These are phyloP conservation scores for Paraphoma sp. DNA, from an alignment of 2,329 filamentous ascomycete species.

Conservation along the genomic window DNA sequence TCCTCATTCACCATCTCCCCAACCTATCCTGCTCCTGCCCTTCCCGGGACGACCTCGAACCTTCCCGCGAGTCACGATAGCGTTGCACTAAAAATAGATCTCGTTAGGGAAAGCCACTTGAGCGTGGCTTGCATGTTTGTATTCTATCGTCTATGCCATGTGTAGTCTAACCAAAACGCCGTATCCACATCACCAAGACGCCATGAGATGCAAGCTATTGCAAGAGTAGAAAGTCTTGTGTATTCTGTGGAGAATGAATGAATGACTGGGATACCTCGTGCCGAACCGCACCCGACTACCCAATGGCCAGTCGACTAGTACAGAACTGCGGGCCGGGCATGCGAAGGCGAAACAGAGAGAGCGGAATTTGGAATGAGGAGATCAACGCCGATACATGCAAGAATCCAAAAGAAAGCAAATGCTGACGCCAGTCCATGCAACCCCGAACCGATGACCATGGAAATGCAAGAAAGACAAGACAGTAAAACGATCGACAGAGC, in stretches of 20 bases:
- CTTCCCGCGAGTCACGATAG: slow-evolving; percentile 7
- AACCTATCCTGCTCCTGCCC: not conserved
- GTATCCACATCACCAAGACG: slow-evolving; percentile 3
- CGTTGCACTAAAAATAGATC: slow-evolving; percentile 19
- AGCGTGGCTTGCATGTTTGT: not conserved
- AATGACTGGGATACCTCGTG: slow-evolving; percentile 12
- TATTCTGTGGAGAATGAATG: slow-evolving; percentile 7
- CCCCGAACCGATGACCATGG: slow-evolving; percentile 10
- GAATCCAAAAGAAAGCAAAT: slow-evolving; percentile 4
- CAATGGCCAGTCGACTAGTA: slow-evolving; percentile 16
- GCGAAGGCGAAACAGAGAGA: slow-evolving; percentile 5
- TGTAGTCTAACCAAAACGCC: slow-evolving; percentile 4
- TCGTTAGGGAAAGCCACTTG: not conserved
- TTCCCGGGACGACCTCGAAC: not conserved
- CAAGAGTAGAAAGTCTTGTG: slow-evolving; percentile 11
- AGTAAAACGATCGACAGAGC: not conserved
- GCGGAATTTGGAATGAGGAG: slow-evolving; percentile 1
- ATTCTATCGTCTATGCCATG: not conserved
- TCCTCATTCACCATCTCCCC: not conserved
- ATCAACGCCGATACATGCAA: slow-evolving; percentile 14
- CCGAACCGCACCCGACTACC: slow-evolving; percentile 8
- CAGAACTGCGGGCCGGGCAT: slow-evolving; percentile 6
- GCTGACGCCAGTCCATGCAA: not conserved
- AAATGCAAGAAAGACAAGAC: slow-evolving; percentile 4
- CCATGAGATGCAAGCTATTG: slow-evolving; percentile 4